Evolutionary conservation across 345 rosid species (phyloP).

Genomic region (Syzygium aqueum): DNA sequence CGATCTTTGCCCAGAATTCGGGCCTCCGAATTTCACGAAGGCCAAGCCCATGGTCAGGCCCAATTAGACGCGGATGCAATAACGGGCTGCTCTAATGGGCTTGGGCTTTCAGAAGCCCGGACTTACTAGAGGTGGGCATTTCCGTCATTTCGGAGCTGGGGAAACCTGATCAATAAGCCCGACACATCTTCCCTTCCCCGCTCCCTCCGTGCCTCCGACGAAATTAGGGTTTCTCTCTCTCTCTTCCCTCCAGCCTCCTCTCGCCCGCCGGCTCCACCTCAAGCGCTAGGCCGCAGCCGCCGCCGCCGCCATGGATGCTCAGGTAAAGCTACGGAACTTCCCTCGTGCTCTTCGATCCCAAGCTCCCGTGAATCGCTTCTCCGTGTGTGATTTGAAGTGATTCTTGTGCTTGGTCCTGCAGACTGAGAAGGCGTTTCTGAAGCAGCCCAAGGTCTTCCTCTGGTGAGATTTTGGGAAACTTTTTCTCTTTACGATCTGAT

Average conservation of each 20-base stretch:
- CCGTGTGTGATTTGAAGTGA: not conserved
- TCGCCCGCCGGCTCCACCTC: not conserved
- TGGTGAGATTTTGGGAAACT: constrained; percentile 16
- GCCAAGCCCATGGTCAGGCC: not conserved
- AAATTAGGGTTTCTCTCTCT: constrained; percentile 7
- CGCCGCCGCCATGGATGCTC: constrained; percentile 19
- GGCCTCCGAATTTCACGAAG: not conserved
- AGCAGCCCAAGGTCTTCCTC: constrained; percentile 77
- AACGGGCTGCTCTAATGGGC: not conserved
- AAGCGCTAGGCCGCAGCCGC: not conserved
- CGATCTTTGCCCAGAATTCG: not conserved
- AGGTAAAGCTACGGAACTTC: constrained; percentile 4
- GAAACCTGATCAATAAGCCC: not conserved
- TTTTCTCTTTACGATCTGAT: not conserved
- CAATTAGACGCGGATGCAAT: not conserved
- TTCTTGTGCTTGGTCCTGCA: constrained; percentile 1
- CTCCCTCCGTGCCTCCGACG: not conserved
- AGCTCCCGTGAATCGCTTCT: not conserved
- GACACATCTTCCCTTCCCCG: fast-evolving
- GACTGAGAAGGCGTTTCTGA: constrained; percentile 82
- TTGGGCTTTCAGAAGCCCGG: not conserved
- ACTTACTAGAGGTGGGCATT: not conserved
- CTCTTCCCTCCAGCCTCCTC: not conserved
- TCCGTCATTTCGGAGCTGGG: not conserved
- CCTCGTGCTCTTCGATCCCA: too few species aligned